phyloP scores from a whole-genome alignment of 129 eudicot genomes.

The Artemisia annua region DNA sequence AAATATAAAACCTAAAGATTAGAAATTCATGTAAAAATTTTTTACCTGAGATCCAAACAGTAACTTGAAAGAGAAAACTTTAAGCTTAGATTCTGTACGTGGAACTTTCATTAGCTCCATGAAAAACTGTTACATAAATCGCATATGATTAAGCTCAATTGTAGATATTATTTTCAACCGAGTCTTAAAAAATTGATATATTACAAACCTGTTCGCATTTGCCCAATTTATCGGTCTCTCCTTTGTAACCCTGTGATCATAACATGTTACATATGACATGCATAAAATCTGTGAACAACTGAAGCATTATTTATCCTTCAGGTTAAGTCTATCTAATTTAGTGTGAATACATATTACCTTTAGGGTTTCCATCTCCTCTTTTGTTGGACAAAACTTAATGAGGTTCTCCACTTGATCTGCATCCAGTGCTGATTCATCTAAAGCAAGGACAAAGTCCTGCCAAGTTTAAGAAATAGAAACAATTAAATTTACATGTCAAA shows the following conservation, averaged over 20 bases:
- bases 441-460: constrained; percentile 78
- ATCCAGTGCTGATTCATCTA: constrained; percentile 90
- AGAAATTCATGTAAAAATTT: constrained; percentile 16
- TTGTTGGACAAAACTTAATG: constrained; percentile 92
- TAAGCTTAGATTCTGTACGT: constrained; percentile 84
- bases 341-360: constrained; percentile 49
- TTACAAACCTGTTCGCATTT: constrained; percentile 87
- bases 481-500: neutral
- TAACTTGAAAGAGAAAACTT: constrained; percentile 79
- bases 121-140: constrained; percentile 65
- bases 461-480: constrained; percentile 15
- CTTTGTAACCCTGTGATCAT: constrained; percentile 71
- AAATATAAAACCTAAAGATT: constrained; percentile 10
- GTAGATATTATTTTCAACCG: neutral
- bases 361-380: constrained; percentile 85
- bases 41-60: constrained; percentile 75
- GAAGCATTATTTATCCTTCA: constrained; percentile 6
- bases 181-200: neutral
- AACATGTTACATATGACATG: constrained; percentile 9
- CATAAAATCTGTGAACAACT: constrained; percentile 9
- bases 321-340: neutral
- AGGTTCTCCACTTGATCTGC: constrained; percentile 95
- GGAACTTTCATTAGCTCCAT: constrained; percentile 97
- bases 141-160: neutral
- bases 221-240: constrained; percentile 83